A percentile compares a stretch with the other conserved stretches of the same genome.
Conservation (phyloP, 179 eudicot genomes). For the Silene vulgaris region DNA sequence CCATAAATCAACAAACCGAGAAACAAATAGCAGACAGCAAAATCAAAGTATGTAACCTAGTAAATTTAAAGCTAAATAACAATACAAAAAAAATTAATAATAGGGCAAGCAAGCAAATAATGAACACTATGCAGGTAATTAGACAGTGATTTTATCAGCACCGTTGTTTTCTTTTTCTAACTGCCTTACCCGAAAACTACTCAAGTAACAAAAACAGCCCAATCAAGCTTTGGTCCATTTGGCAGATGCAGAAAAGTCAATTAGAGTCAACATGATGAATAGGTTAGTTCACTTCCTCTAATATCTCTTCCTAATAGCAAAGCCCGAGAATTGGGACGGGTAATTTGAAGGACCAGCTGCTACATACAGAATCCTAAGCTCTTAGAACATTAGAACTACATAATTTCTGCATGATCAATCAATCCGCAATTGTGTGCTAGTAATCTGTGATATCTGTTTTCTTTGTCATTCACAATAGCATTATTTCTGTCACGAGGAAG, state of each 20-base stretch:
- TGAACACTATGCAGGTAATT: background rate
- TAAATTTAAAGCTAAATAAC: background rate
- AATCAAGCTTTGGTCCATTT: background rate
- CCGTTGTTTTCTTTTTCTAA: background rate
- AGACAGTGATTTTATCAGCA: background rate
- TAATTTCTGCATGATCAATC: background rate
- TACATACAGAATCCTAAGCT: background rate
- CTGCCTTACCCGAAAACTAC: background rate
- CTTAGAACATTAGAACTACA: background rate
- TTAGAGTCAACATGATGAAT: background rate
- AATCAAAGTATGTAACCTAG: background rate
- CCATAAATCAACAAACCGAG: background rate
- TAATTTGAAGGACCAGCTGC: background rate
- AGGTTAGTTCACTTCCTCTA: background rate
- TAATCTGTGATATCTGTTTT: background rate
- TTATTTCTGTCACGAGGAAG: background rate
- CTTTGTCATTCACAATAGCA: background rate
- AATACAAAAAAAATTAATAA: background rate
- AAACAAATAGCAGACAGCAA: background rate
- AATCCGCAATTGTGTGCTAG: background rate
- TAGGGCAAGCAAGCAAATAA: background rate
- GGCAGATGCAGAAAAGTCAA: background rate
- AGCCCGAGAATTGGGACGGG: background rate
- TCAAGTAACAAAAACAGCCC: background rate
- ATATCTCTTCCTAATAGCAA: background rate